Percentiles rank a stretch among this genome's conserved stretches.
These are phyloP conservation scores for Monosporascus sp. DNA, from an alignment of 2,329 filamentous ascomycete species.

Conservation along the genomic window DNA sequence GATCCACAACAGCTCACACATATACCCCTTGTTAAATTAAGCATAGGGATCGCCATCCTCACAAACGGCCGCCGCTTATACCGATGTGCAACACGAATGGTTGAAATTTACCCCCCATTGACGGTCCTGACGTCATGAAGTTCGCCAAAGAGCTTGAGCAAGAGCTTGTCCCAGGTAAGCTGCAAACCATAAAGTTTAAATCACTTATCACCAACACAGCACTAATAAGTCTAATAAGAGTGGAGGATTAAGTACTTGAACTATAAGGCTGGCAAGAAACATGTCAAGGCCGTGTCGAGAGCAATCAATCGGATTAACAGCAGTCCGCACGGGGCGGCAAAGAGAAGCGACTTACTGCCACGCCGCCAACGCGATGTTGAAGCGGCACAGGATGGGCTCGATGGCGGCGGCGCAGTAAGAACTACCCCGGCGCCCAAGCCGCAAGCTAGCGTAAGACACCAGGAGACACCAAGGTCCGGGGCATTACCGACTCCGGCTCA, in stretches of 20 bases:
- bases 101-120: background rate
- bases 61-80: no score
- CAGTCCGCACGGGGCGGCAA: conserved; percentile 38
- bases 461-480: conserved; percentile 8
- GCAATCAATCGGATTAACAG: conserved; percentile 61
- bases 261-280: conserved; percentile 94
- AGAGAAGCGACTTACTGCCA: conserved; percentile 26
- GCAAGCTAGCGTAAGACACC: conserved; percentile 8
- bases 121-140: conserved; percentile 47
- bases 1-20: no score
- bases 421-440: conserved; percentile 23
- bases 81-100: no score
- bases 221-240: conserved; percentile 42
- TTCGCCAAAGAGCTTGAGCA: conserved; percentile 77
- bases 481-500: conserved; percentile 16
- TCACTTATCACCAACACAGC: background rate
- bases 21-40: no score
- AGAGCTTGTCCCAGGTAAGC: conserved; percentile 74
- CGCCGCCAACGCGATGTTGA: conserved; percentile 18
- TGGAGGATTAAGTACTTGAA: conserved; percentile 93
- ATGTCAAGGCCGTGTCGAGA: conserved; percentile 75
- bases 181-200: background rate
- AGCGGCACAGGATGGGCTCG: conserved; percentile 1
- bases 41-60: no score
- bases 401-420: conserved; percentile 19